Conservation (phyloP, 176 grass and related monocot genomes). For the Oryza glumipatula region DNA sequence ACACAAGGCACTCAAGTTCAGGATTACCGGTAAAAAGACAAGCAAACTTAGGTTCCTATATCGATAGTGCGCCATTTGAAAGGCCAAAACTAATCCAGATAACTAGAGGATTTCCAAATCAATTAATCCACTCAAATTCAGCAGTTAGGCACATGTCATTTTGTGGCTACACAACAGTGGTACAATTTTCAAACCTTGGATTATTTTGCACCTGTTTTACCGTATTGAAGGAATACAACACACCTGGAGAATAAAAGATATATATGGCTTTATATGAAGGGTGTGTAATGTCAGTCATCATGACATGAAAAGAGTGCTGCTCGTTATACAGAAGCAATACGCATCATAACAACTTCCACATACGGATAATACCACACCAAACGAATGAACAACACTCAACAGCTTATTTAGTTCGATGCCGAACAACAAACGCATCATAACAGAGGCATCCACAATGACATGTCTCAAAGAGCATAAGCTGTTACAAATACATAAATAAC, state of each 20-base stretch:
- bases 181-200: background rate
- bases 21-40: background rate
- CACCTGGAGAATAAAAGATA: background rate
- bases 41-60: background rate
- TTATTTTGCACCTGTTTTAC: background rate
- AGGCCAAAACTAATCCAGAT: background rate
- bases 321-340: background rate
- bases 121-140: background rate
- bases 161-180: background rate
- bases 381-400: constrained; percentile 18
- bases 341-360: background rate
- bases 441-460: background rate
- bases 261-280: constrained; percentile 10
- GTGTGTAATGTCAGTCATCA: constrained; percentile 7
- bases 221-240: background rate
- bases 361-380: constrained; percentile 1
- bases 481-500: background rate
- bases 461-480: background rate
- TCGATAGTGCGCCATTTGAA: background rate
- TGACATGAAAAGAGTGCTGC: background rate
- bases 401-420: background rate
- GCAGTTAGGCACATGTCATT: background rate
- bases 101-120: background rate
- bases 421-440: background rate
- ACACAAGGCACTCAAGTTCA: background rate